Evolutionary conservation across 202 grass and related monocot genomes (phyloP).

Genomic region (Zoysia matrella): DNA sequence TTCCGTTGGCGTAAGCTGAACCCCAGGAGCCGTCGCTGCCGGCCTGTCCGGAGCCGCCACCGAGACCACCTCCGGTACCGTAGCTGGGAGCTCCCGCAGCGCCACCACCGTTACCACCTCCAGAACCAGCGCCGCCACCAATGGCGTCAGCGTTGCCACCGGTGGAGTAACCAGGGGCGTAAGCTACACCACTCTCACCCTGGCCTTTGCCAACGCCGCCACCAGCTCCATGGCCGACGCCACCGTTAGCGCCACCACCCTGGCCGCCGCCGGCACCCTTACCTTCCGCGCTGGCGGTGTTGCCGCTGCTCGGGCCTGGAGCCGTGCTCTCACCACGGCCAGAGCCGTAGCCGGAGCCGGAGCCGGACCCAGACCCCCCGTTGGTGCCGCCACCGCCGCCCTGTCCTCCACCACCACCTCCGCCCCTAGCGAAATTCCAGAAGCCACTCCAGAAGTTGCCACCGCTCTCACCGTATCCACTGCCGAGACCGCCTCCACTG

Average conservation of each 20-base stretch:
- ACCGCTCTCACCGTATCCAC: background rate
- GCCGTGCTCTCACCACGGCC: background rate
- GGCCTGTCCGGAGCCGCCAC: no score
- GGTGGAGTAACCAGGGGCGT: background rate
- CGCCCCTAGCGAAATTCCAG: conserved; percentile 11
- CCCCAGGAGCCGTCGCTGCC: conserved; percentile 19
- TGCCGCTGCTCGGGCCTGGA: background rate
- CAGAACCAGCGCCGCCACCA: conserved; percentile 22
- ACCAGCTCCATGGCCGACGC: background rate
- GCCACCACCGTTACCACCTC: conserved; percentile 23
- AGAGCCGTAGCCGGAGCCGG: conserved; percentile 39
- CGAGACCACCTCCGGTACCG: conserved; percentile 6
- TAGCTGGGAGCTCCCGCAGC: conserved; percentile 5
- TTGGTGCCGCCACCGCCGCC: conserved; percentile 46
- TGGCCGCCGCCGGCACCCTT: conserved; percentile 22
- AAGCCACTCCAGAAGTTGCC: background rate
- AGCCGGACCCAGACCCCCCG: conserved; percentile 37
- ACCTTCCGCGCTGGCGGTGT: conserved; percentile 34
- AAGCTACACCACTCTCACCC: conserved; percentile 36
- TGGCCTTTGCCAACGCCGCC: conserved; percentile 34
- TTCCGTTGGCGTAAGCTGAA: conserved; percentile 16
- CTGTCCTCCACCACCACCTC: conserved; percentile 24
- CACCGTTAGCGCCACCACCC: conserved; percentile 38
- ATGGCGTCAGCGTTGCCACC: conserved; percentile 18
- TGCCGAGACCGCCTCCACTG: background rate